Conservation (phyloP, 23 red algal species). For the Cyanidium caldarium region DNA sequence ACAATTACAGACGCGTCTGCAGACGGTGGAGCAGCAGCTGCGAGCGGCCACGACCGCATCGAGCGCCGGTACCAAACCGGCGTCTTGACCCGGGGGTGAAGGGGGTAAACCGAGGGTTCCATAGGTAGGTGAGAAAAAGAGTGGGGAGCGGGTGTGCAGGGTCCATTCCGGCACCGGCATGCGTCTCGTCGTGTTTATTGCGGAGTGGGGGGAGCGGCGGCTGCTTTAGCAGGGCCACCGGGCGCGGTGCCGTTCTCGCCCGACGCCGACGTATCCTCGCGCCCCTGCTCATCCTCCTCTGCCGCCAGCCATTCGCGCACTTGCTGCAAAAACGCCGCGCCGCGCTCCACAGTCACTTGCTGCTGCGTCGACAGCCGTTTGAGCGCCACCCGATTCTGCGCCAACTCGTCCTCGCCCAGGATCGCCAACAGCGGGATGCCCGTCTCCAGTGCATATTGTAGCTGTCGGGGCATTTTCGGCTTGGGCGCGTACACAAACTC, state of each 20-base stretch:
- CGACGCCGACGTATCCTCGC: background rate
- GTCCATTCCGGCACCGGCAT: too few species aligned
- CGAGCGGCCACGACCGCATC: too few species aligned
- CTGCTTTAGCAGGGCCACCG: too few species aligned
- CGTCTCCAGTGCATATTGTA: constrained; percentile 31
- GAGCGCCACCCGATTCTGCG: constrained; percentile 32
- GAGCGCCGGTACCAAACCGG: too few species aligned
- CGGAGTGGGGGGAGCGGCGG: too few species aligned
- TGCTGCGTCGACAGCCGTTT: constrained; percentile 23
- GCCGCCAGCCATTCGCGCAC: background rate
- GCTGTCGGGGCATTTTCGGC: constrained; percentile 58
- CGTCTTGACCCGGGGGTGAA: too few species aligned
- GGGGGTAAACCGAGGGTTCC: too few species aligned
- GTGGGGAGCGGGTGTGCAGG: too few species aligned
- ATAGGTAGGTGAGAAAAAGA: too few species aligned
- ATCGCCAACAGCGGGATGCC: constrained; percentile 67
- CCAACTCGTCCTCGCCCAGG: constrained; percentile 78
- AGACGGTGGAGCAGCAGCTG: background rate
- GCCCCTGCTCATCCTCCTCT: background rate
- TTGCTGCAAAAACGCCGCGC: background rate
- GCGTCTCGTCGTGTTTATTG: too few species aligned
- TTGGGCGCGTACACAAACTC: constrained; percentile 73
- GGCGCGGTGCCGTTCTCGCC: background rate
- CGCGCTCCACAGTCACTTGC: constrained; percentile 1
- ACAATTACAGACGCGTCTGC: background rate